Conservation (phyloP, 192 early-diverging fungal species). For the Podila minutissima region DNA sequence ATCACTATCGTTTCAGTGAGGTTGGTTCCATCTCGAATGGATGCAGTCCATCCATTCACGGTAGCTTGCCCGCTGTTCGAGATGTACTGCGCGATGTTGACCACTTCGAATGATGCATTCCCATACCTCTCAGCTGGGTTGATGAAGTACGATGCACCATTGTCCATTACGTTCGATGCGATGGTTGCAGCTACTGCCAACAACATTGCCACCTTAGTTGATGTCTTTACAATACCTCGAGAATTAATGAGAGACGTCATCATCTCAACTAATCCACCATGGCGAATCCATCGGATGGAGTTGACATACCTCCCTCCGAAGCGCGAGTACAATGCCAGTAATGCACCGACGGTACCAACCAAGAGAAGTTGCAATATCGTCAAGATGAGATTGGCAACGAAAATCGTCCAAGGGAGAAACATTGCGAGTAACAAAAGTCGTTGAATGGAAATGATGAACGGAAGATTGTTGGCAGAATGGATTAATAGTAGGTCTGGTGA, state of each 20-base stretch:
- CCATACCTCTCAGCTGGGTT: not conserved
- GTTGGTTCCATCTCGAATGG: no score
- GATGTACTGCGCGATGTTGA: no score
- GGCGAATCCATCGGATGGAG: conserved; percentile 22
- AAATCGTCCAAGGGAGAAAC: conserved; percentile 9
- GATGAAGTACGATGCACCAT: conserved; percentile 6
- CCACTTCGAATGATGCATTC: no score
- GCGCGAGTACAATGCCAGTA: conserved; percentile 15
- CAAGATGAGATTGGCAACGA: conserved; percentile 7
- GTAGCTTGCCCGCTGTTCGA: no score
- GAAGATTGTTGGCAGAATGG: no score
- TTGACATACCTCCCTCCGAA: conserved; percentile 13
- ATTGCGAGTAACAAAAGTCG: not conserved
- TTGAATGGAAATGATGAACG: no score
- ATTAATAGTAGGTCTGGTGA: no score
- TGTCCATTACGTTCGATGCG: not conserved
- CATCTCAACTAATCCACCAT: conserved; percentile 21
- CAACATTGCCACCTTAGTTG: not conserved
- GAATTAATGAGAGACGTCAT: not conserved
- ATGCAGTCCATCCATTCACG: no score
- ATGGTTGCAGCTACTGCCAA: not conserved
- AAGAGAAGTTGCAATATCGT: conserved; percentile 4
- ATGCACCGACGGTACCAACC: not conserved
- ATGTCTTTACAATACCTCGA: not conserved
- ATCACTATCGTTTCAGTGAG: no score